Conservation (phyloP, 2,329 filamentous ascomycete genomes). For the Pleurostoma richardsiae region DNA sequence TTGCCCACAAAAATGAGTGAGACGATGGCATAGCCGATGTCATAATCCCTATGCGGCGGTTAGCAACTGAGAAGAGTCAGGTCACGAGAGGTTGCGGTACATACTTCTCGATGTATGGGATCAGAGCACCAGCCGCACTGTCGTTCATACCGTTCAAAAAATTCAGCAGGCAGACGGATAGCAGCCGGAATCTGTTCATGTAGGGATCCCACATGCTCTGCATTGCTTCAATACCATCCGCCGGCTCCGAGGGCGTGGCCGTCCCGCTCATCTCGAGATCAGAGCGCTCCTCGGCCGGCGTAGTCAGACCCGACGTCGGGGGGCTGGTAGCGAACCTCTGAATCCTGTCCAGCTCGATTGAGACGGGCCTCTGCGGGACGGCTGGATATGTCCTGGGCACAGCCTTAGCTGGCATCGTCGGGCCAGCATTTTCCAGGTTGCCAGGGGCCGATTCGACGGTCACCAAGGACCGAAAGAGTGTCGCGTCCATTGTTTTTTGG, state of each 20-base stretch:
- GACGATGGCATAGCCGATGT: conserved; percentile 72
- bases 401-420: conserved; percentile 25
- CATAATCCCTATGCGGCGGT: conserved; percentile 48
- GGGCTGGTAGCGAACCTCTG: conserved; percentile 4
- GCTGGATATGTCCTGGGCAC: conserved; percentile 32
- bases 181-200: conserved; percentile 67
- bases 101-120: conserved; percentile 71
- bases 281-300: background rate
- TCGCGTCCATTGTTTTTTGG: conserved; percentile 22
- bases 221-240: conserved; percentile 37
- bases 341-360: conserved; percentile 21
- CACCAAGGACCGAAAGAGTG: conserved; percentile 24
- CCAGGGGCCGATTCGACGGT: conserved; percentile 20
- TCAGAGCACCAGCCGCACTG: conserved; percentile 69
- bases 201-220: conserved; percentile 55
- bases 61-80: conserved; percentile 1
- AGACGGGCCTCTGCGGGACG: conserved; percentile 23
- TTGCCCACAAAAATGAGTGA: conserved; percentile 79
- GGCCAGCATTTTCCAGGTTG: conserved; percentile 15
- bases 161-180: conserved; percentile 59
- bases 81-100: conserved; percentile 6
- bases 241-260: conserved; percentile 30
- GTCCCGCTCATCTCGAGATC: conserved; percentile 52
- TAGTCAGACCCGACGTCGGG: background rate
- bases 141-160: conserved; percentile 71